These are phyloP conservation scores for Oxyria digyna DNA, from an alignment of 148 eudicot species.

Conservation along the genomic window DNA sequence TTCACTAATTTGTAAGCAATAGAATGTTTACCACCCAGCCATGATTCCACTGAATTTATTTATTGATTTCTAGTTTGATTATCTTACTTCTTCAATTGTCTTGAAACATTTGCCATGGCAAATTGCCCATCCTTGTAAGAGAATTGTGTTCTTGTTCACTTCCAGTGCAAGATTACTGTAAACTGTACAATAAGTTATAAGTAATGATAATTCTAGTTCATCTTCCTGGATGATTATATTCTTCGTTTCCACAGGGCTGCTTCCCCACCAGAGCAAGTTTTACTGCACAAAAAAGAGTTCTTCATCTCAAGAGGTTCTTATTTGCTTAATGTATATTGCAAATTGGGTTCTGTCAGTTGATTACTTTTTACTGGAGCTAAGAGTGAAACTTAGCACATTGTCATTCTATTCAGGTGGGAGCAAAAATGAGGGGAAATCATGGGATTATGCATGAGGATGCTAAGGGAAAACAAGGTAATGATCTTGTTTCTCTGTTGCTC, in stretches of 20 bases:
- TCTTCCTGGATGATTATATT: no score
- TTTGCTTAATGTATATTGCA: background rate
- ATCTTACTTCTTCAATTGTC: background rate
- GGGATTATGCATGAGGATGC: background rate
- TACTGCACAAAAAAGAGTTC: background rate
- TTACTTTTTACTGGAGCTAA: background rate
- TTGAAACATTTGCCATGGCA: background rate
- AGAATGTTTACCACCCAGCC: background rate
- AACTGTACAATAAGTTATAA: background rate
- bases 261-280: background rate
- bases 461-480: slow-evolving; percentile 2
- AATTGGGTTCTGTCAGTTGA: background rate
- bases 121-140: background rate
- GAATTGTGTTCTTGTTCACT: background rate
- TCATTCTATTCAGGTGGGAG: slow-evolving; percentile 4
- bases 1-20: background rate
- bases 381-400: background rate
- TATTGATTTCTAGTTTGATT: background rate
- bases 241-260: slow-evolving; percentile 1
- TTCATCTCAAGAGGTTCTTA: background rate
- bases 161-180: background rate
- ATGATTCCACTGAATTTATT: background rate
- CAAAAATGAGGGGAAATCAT: background rate
- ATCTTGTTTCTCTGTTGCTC: background rate
- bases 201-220: background rate